Percentiles rank a stretch among this genome's conserved stretches.
Conservation (phyloP, 73 alveolate genomes). For the Effrenium voratum region DNA sequence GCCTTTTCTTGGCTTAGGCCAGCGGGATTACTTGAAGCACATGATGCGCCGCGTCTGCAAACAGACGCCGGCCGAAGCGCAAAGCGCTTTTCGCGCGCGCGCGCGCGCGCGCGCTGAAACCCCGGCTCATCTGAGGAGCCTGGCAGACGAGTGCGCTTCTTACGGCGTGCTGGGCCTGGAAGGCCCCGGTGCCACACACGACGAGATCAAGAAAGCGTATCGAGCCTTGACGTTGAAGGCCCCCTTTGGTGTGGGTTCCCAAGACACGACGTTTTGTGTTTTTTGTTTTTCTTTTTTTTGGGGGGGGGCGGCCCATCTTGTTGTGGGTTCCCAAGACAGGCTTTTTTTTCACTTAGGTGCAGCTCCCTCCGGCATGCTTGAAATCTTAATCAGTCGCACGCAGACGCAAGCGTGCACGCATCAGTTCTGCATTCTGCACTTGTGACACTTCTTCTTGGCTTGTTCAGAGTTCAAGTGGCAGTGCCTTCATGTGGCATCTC, state of each 20-base stretch:
- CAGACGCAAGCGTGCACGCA: too few species aligned
- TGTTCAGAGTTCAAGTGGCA: too few species aligned
- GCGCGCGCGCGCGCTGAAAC: not conserved
- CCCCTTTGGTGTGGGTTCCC: too few species aligned
- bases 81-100: not conserved
- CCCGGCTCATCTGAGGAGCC: not conserved
- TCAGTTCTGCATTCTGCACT: too few species aligned
- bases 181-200: constrained; percentile 50
- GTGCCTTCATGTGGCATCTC: not conserved
- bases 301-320: too few species aligned
- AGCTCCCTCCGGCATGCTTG: too few species aligned
- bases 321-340: too few species aligned
- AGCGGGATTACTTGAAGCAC: constrained; percentile 59
- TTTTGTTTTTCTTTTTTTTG: too few species aligned
- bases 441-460: too few species aligned
- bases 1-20: not conserved
- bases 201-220: constrained; percentile 77
- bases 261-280: too few species aligned
- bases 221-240: constrained; percentile 52
- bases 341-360: too few species aligned
- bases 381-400: too few species aligned
- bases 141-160: constrained; percentile 69
- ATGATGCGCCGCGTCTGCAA: constrained; percentile 12
- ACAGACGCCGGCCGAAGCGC: not conserved
- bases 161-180: constrained; percentile 65